phyloP scores from a whole-genome alignment of 2,329 filamentous ascomycete genomes.

The Coniochaeta sp. region DNA sequence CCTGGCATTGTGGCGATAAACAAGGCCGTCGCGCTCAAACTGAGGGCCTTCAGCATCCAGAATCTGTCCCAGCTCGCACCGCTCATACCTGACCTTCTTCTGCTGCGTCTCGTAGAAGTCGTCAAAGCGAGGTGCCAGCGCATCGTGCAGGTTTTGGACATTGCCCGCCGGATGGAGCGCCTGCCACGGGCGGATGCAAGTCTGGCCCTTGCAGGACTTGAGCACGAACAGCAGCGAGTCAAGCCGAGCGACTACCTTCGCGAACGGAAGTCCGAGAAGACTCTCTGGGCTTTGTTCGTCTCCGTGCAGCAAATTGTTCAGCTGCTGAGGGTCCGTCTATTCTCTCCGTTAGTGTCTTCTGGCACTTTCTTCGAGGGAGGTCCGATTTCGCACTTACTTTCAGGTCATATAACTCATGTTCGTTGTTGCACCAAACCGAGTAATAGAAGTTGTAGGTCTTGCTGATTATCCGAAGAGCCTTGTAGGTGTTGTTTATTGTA shows the following conservation, averaged over 20 bases:
- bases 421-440: slow-evolving; percentile 58
- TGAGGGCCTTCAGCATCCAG: slow-evolving; percentile 42
- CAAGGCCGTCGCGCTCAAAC: slow-evolving; percentile 25
- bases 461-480: slow-evolving; percentile 41
- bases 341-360: background rate
- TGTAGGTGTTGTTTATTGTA: slow-evolving; percentile 36
- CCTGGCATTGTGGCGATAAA: slow-evolving; percentile 15
- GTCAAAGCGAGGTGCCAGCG: slow-evolving; percentile 40
- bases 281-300: slow-evolving; percentile 8
- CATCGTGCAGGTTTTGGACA: slow-evolving; percentile 43
- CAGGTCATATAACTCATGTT: slow-evolving; percentile 56
- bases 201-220: slow-evolving; percentile 49
- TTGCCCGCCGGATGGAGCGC: slow-evolving; percentile 45
- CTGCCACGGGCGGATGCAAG: slow-evolving; percentile 50
- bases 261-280: slow-evolving; percentile 25
- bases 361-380: no score
- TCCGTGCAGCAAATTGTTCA: slow-evolving; percentile 32
- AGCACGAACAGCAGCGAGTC: slow-evolving; percentile 53
- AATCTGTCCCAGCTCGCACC: slow-evolving; percentile 51
- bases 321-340: slow-evolving; percentile 44
- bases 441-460: slow-evolving; percentile 51
- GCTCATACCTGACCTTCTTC: slow-evolving; percentile 41
- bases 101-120: slow-evolving; percentile 42
- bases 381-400: slow-evolving; percentile 14
- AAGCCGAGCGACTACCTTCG: slow-evolving; percentile 39